These are phyloP conservation scores for Cajanus cajan DNA, from an alignment of 306 rosid species.

Conservation along the genomic window DNA sequence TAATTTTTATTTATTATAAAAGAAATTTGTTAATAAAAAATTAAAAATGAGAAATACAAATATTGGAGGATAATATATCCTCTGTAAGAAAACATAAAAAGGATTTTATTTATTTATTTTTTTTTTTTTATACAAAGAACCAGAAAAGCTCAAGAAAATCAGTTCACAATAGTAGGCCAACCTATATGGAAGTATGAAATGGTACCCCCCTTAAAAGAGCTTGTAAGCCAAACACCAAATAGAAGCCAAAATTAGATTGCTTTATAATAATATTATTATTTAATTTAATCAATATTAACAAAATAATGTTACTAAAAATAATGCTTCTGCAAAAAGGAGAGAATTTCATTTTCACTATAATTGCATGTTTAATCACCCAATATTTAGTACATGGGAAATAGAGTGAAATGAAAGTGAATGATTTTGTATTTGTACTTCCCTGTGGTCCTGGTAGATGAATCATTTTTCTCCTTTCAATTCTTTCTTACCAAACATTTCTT, in stretches of 20 bases:
- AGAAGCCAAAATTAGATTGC: background rate
- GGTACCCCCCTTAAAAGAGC: background rate
- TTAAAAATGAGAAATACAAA: background rate
- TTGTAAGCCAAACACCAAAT: background rate
- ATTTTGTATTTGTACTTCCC: background rate
- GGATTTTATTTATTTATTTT: too few relatives aligned
- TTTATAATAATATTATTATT: background rate
- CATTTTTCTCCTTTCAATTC: background rate
- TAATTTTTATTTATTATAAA: background rate
- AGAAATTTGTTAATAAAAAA: background rate
- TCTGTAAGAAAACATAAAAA: background rate
- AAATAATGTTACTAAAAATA: background rate
- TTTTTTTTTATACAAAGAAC: background rate
- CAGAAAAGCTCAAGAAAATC: background rate
- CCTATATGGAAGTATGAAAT: background rate
- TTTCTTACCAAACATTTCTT: background rate
- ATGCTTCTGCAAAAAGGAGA: background rate
- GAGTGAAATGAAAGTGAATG: background rate
- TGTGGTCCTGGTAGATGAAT: background rate
- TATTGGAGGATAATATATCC: background rate
- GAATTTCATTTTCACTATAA: constrained; percentile 4
- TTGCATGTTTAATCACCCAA: constrained; percentile 11
- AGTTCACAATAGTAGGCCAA: background rate
- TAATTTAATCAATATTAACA: background rate
- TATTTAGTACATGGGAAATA: constrained; percentile 1